Evolutionary conservation across 2,329 filamentous ascomycete genomes (phyloP), one percentile per base, ranked within the genome.

Genomic region (Pseudofabraea citricarpa): DNA sequence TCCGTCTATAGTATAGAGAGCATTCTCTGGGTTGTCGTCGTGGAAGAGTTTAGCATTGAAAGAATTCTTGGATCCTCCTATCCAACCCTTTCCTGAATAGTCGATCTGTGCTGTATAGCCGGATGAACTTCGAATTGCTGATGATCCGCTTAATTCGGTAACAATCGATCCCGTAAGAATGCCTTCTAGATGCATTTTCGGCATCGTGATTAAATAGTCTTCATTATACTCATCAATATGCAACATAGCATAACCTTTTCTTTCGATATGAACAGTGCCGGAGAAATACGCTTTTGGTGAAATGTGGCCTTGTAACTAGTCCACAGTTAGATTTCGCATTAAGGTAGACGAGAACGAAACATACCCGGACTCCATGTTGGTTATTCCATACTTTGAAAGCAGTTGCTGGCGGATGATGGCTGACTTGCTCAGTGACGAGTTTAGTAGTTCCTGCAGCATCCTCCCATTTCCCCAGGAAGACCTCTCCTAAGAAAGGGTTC

Each of bases 261-360:
- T 87, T 73, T 94, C 95, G 61, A 97, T 86, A 57, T 91, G 86
- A 64, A 97, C 95, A 27, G 90, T 95, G 56, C 85, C 85, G 49
- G 85, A 87, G 67, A 97, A 96, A 21, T 87, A 93, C 5, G 90
- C 90, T 66, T 95, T 96, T 60, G 96, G 91, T 5, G 87, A 90
- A 56, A 96, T 95, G 71, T 95, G 95, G 37, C 93, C 91, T 70
- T 83, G 73, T 12, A 85, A 70, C 62, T 77, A n/a, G n/a, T n/a
- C n/a, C n/a, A n/a, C n/a, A n/a, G n/a, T n/a, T n/a, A n/a, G n/a
- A n/a, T n/a, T n/a, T n/a, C n/a, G n/a, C n/a, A n/a, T n/a, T n/a
- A n/a, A n/a, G n/a, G n/a, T 13, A 2, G 13, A 7, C 12, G 9
- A n/a, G 29, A 36, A 26, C 8, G 27, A 12, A 12, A 36, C 48